A percentile compares a stretch with the other conserved stretches of the same genome.
phyloP scores from a whole-genome alignment of 2,329 filamentous ascomycete species.

The Hypoxylon sp. region DNA sequence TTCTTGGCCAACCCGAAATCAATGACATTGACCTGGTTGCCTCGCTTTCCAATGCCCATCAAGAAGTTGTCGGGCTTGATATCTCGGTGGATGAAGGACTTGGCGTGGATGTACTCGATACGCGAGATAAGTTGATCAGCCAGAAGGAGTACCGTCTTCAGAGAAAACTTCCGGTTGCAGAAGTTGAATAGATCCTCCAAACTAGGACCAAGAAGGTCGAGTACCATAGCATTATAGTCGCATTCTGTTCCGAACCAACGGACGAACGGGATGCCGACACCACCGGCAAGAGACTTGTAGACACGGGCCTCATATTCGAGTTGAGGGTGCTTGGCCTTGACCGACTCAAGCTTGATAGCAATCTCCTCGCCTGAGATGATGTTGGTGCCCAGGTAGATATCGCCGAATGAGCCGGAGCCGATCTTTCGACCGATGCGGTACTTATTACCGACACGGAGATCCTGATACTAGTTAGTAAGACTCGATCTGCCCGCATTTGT shows the following conservation, averaged over 20 bases:
- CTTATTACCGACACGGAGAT: conserved; percentile 99
- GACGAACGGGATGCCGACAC: conserved; percentile 98
- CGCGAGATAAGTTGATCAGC: conserved; percentile 99
- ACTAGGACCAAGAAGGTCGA: conserved; percentile 94
- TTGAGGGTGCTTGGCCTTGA: conserved; percentile 99
- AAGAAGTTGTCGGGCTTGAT: conserved; percentile 99
- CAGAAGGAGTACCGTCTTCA: conserved; percentile 96
- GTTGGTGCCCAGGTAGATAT: conserved; percentile 99
- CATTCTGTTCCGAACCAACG: conserved; percentile 99
- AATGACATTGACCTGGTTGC: conserved; percentile 99
- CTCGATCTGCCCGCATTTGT: not conserved
- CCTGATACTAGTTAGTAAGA: conserved; percentile 65
- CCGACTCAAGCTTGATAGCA: conserved; percentile 98
- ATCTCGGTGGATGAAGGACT: conserved; percentile 99
- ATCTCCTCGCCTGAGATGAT: conserved; percentile 99
- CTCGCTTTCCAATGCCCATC: conserved; percentile 98
- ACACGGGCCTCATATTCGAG: conserved; percentile 98
- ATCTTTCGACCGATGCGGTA: conserved; percentile 99
- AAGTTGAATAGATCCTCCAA: conserved; percentile 99
- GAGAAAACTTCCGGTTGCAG: conserved; percentile 99
- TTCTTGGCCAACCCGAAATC: conserved; percentile 99
- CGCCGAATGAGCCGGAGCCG: conserved; percentile 95
- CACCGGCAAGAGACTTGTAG: conserved; percentile 89
- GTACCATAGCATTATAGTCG: conserved; percentile 99
- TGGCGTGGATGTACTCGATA: conserved; percentile 99